Base-by-base conservation (phyloP, 2,329 filamentous ascomycete species). In the Colletotrichum karsti region DNA sequence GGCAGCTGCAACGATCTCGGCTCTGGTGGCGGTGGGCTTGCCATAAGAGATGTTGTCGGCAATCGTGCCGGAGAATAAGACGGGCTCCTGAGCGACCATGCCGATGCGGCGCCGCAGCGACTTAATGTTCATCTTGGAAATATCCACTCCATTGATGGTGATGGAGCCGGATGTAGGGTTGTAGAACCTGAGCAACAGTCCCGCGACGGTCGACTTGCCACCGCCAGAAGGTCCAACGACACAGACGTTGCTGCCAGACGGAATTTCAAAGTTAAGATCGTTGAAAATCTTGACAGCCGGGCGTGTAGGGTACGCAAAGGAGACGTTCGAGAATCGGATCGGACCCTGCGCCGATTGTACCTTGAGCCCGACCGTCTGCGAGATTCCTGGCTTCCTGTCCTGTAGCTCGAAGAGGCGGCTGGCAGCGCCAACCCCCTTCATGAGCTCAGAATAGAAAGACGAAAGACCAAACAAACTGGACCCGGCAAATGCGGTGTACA, bases 361-460 rank as follows among this genome's bases (percentile, higher is more conserved):
- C 67, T 90, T 91, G 30, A 85, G 77, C 70, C 96, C 96, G 58
- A 92, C 90, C 0, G 97, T 99, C 20, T 95, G 90, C n/a, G 91
- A 91, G 69, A 98, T 97, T 3, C 90, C 92, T 0, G 95, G 93
- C 66, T 93, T 85, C 70, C 96, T 91, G 78, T 99, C 96, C 77
- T 98, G 95, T 6, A 99, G 87, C 77, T 99, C 96, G 75, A 99
- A 99, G 1, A 99, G 85, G 68, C 96, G 92, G 75, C 92, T 97
- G n/a, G 96, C 96, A 44, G 96, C 96, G 74, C 97, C 96, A 4
- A 97, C 95, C 44, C 97, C 97, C 80, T 99, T 99, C 96, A 99
- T 99, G 69, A 99, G 86, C 78, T 99, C 96, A 0, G 95, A 97
- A 80, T 98, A 99, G 82, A 99, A 99, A 63, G 93, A 94, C 4